These are phyloP conservation scores for Xerocomellus dryophilus DNA, from an alignment of 768 basidiomycete genomes.

Conservation along the genomic window DNA sequence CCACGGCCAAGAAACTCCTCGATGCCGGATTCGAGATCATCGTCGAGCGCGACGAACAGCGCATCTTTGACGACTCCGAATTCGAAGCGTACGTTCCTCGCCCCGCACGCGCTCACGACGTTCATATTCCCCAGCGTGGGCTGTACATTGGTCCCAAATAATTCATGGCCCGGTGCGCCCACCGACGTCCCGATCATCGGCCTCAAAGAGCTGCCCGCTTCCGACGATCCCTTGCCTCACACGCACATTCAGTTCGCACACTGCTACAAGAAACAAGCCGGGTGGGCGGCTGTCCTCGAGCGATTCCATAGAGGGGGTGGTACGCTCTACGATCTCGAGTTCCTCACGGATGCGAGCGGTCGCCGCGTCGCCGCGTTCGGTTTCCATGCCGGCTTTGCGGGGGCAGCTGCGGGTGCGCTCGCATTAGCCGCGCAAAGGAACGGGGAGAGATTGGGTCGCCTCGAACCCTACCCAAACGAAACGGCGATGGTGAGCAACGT, in stretches of 20 bases:
- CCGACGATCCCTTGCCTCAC: constrained; percentile 80
- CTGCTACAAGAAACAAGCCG: constrained; percentile 93
- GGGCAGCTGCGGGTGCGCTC: constrained; percentile 87
- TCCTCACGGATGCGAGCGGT: constrained; percentile 78
- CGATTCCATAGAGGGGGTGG: constrained; percentile 85
- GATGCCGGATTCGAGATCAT: constrained; percentile 85
- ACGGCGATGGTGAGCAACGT: constrained; percentile 76
- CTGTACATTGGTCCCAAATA: constrained; percentile 82
- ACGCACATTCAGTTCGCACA: constrained; percentile 98
- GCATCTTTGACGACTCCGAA: constrained; percentile 92
- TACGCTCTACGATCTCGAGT: constrained; percentile 92
- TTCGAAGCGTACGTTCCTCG: constrained; percentile 75
- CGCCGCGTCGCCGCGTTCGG: constrained; percentile 97
- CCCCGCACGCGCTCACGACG: background rate
- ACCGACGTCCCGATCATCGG: constrained; percentile 79
- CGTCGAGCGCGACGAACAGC: constrained; percentile 90
- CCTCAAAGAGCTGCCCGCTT: constrained; percentile 90
- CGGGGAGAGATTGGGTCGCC: constrained; percentile 56
- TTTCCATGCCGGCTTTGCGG: constrained; percentile 98
- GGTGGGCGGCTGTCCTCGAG: constrained; percentile 82
- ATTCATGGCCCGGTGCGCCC: constrained; percentile 86
- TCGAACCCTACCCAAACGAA: constrained; percentile 86
- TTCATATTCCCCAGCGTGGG: constrained; percentile 60
- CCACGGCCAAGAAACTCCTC: constrained; percentile 83
- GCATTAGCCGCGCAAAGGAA: constrained; percentile 67